These are phyloP conservation scores for Globisporangium radiosum DNA, from an alignment of 352 stramenopile genomes.

Conservation along the genomic window DNA sequence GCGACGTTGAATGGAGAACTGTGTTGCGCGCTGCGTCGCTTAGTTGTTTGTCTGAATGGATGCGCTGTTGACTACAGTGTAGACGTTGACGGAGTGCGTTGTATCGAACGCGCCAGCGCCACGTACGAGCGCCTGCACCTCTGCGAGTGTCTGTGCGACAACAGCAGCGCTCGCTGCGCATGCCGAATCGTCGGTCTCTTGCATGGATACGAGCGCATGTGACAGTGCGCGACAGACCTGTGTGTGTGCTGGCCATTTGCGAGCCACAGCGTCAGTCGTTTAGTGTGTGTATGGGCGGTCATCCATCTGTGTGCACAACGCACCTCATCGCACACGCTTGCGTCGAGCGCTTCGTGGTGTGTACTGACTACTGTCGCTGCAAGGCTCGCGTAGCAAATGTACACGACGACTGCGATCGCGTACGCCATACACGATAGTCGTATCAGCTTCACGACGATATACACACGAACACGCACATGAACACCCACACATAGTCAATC, in stretches of 20 bases:
- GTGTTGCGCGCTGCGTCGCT: not conserved
- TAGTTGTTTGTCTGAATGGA: not conserved
- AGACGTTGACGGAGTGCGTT: not conserved
- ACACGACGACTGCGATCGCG: not conserved
- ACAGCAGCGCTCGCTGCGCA: not conserved
- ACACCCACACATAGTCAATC: no score
- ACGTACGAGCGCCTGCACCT: constrained; percentile 3
- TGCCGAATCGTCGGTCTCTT: constrained; percentile 1
- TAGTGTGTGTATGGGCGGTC: not conserved
- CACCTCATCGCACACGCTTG: constrained; percentile 1
- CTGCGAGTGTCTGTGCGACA: constrained; percentile 3
- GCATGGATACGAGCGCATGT: not conserved
- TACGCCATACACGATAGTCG: no score
- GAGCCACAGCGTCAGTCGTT: not conserved
- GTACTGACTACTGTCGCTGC: not conserved
- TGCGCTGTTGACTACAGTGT: not conserved
- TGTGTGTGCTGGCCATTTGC: not conserved
- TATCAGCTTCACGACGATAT: not conserved
- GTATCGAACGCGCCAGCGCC: not conserved
- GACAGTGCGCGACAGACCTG: not conserved
- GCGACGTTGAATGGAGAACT: not conserved
- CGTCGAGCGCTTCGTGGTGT: not conserved
- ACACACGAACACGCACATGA: not conserved
- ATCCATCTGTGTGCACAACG: not conserved
- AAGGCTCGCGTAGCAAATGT: constrained; percentile 5